Evolutionary conservation across 495 filamentous ascomycete species (phyloP).

Genomic region (Xylaria sp.): DNA sequence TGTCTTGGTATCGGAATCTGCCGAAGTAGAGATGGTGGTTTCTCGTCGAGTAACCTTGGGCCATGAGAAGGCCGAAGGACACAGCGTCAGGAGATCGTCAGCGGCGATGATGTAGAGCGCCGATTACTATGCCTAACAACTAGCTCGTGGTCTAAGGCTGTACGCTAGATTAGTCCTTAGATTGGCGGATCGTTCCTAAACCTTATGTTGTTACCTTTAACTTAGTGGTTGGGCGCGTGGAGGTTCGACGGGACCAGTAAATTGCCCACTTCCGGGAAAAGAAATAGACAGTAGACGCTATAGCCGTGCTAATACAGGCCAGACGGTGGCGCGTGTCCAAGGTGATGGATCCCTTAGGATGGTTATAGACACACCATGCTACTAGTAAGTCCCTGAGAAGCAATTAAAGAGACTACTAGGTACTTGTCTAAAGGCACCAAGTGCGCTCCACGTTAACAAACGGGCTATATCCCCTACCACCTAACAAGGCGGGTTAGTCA

Average conservation of each 20-base stretch:
- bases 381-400: not conserved
- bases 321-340: not conserved
- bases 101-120: not conserved
- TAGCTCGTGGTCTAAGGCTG: not conserved
- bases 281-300: not conserved
- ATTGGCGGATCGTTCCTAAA: slow-evolving; percentile 8
- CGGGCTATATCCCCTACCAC: not conserved
- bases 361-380: not conserved
- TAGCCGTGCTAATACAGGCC: not conserved
- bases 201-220: not conserved
- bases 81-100: not conserved
- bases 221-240: not conserved
- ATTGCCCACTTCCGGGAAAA: not conserved
- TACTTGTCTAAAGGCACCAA: not conserved
- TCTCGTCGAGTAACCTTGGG: not conserved
- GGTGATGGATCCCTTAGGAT: not conserved
- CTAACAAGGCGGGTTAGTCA: not conserved
- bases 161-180: not conserved
- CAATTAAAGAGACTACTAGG: slow-evolving; percentile 6
- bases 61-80: not conserved
- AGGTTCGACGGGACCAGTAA: not conserved
- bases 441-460: slow-evolving; percentile 1
- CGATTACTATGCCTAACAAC: not conserved
- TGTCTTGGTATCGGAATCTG: not conserved
- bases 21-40: not conserved